Conservation (phyloP, 1,139 yeast species). For the Taphrina deformans region DNA sequence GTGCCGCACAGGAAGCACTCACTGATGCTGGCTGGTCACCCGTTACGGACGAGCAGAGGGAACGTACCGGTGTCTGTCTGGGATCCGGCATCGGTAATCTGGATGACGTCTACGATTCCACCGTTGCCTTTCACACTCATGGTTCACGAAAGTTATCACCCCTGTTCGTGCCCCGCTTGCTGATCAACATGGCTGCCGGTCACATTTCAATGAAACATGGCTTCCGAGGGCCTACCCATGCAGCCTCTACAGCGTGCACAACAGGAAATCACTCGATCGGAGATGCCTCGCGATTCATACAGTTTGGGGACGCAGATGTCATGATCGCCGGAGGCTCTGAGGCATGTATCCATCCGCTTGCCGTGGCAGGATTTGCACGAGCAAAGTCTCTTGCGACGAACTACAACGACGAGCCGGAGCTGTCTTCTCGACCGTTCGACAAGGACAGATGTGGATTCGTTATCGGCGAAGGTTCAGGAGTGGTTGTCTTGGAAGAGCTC, state of each 20-base stretch:
- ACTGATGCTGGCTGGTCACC: conserved; percentile 65
- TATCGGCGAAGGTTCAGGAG: conserved; percentile 89
- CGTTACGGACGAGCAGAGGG: conserved; percentile 45
- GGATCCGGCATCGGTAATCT: conserved; percentile 95
- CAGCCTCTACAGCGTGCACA: conserved; percentile 94
- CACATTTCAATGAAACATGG: conserved; percentile 77
- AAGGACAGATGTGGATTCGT: conserved; percentile 78
- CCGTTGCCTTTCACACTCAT: conserved; percentile 52
- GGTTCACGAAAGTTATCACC: conserved; percentile 83
- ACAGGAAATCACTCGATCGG: conserved; percentile 94
- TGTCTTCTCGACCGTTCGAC: conserved; percentile 89
- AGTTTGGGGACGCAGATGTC: conserved; percentile 75
- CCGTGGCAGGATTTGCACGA: conserved; percentile 87
- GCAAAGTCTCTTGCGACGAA: conserved; percentile 76
- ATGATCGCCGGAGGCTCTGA: conserved; percentile 95
- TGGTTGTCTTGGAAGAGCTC: conserved; percentile 60
- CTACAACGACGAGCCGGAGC: conserved; percentile 60
- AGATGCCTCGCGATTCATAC: conserved; percentile 80
- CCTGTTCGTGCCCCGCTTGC: conserved; percentile 74
- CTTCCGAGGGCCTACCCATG: conserved; percentile 72
- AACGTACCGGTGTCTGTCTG: conserved; percentile 67
- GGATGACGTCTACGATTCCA: conserved; percentile 66
- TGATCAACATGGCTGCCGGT: conserved; percentile 95
- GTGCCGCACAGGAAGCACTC: conserved; percentile 51
- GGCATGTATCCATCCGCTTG: conserved; percentile 79